These are phyloP conservation scores for Tausonia pullulans DNA, from an alignment of 1,284 basidiomycete genomes.

Conservation along the genomic window DNA sequence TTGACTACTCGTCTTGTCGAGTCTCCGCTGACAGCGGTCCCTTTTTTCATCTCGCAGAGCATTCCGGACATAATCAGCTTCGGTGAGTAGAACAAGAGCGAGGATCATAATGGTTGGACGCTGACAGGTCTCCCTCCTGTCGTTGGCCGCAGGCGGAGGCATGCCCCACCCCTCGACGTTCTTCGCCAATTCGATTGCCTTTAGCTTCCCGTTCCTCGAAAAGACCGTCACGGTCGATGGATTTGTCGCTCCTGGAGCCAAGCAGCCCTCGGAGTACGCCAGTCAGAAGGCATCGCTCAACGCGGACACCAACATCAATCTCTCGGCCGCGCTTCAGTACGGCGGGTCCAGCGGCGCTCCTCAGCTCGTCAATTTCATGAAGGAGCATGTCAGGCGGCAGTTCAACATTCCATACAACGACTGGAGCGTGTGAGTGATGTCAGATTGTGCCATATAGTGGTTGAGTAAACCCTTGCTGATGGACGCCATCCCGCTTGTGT, in stretches of 20 bases:
- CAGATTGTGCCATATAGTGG: no score
- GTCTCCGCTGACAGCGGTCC: no score
- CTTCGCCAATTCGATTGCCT: neutral
- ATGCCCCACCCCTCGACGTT: conserved; percentile 11
- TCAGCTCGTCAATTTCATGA: conserved; percentile 25
- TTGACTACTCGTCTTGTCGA: neutral
- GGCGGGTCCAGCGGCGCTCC: conserved; percentile 24
- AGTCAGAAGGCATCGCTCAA: neutral
- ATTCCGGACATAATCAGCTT: no score
- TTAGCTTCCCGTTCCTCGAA: conserved; percentile 7
- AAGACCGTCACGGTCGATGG: conserved; percentile 1
- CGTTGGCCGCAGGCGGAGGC: neutral
- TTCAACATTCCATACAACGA: conserved; percentile 24
- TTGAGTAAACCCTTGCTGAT: no score
- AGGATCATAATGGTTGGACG: neutral
- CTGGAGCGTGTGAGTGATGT: conserved; percentile 4
- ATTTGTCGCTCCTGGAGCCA: neutral
- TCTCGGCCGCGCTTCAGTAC: conserved; percentile 7
- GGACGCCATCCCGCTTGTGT: no score
- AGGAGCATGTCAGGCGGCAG: conserved; percentile 24
- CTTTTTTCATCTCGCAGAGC: no score
- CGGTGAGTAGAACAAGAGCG: no score
- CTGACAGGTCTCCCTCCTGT: neutral
- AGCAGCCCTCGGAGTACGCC: neutral
- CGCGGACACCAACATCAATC: conserved; percentile 2